Conservation (phyloP, 306 rosid genomes). For the Fagus sylvatica region DNA sequence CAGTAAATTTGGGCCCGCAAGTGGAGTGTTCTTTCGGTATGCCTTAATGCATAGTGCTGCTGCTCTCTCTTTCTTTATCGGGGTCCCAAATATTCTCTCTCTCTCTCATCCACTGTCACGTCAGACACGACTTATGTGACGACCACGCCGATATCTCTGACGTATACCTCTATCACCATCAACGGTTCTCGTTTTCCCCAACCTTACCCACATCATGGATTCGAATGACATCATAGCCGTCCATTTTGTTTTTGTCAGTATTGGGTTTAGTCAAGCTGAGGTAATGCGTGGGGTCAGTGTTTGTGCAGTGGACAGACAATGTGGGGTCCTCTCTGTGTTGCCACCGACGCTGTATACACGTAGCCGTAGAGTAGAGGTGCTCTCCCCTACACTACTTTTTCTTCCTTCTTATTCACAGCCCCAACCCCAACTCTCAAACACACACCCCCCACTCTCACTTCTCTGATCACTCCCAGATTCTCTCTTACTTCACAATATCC, state of each 20-base stretch:
- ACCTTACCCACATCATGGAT: background rate
- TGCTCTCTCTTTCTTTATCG: conserved; percentile 59
- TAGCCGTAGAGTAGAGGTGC: conserved; percentile 20
- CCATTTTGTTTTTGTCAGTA: background rate
- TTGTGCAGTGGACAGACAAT: conserved; percentile 30
- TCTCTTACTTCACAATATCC: background rate
- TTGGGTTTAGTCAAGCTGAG: conserved; percentile 41
- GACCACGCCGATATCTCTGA: conserved; percentile 26
- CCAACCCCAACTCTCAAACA: conserved; percentile 23
- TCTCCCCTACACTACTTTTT: conserved; percentile 19
- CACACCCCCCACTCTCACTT: conserved; percentile 6
- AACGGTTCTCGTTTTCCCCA: conserved; percentile 28
- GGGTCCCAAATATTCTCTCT: conserved; percentile 82
- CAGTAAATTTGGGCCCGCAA: conserved; percentile 42
- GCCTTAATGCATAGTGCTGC: conserved; percentile 2
- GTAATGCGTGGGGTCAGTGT: conserved; percentile 29
- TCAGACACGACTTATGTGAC: conserved; percentile 40
- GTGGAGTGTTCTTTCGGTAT: conserved; percentile 84
- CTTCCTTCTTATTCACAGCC: conserved; percentile 70
- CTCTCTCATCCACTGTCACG: conserved; percentile 49
- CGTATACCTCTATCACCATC: conserved; percentile 30
- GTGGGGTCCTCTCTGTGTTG: conserved; percentile 46
- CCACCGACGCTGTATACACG: conserved; percentile 55
- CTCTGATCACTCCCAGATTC: background rate
- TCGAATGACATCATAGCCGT: conserved; percentile 34